phyloP scores from a whole-genome alignment of 1,284 basidiomycete species.

The Leccinum subrobustum region DNA sequence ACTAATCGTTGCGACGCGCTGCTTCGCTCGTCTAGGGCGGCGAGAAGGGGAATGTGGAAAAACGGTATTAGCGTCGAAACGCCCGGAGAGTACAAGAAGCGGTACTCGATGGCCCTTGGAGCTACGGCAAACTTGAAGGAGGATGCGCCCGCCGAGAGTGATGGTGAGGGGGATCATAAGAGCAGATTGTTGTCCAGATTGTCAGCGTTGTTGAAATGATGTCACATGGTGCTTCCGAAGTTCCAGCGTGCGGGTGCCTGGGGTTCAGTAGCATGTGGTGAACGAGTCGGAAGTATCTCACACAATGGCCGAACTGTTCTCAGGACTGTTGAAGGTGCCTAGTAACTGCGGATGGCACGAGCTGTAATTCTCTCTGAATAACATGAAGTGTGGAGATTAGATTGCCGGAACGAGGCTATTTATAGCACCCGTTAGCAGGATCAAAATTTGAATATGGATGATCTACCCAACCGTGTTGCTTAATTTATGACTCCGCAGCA shows the following conservation, averaged over 20 bases:
- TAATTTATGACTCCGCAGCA: conserved; percentile 14
- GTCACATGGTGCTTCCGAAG: not conserved
- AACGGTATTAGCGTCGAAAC: conserved; percentile 57
- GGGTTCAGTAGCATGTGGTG: no score
- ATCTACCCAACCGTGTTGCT: conserved; percentile 3
- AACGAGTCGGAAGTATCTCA: no score
- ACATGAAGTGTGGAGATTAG: not conserved
- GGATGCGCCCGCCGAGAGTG: not conserved
- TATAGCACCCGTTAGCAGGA: not conserved
- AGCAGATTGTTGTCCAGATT: conserved; percentile 11
- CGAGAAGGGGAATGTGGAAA: conserved; percentile 72
- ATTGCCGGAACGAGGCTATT: not conserved
- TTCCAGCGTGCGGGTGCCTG: no score
- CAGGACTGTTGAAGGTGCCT: no score
- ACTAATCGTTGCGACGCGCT: not conserved
- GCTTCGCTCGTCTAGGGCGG: conserved; percentile 39
- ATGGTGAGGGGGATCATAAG: not conserved
- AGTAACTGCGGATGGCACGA: not conserved
- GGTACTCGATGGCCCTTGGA: conserved; percentile 42
- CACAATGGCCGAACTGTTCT: no score
- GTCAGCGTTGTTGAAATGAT: conserved; percentile 9
- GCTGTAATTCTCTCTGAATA: not conserved
- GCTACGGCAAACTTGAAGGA: conserved; percentile 1
- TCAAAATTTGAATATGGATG: not conserved
- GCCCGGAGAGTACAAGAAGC: conserved; percentile 79